Evolutionary conservation across 2,329 filamentous ascomycete species (phyloP).

Genomic region (Calonectria naviculata): DNA sequence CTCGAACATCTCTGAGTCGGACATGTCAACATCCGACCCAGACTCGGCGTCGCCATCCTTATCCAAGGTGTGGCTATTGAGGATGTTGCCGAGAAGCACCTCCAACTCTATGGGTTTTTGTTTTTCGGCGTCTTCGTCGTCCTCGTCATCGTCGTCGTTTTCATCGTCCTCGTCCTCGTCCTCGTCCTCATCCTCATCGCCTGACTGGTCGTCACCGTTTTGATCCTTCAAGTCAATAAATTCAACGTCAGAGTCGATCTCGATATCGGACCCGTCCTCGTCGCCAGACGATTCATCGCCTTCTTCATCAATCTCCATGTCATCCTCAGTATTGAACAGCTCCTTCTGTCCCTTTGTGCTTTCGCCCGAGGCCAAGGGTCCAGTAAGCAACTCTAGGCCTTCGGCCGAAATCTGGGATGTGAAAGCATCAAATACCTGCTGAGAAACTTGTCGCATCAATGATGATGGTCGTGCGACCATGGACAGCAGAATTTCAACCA

Average conservation of each 20-base stretch:
- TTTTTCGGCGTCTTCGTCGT: slow-evolving; percentile 56
- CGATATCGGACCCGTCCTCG: slow-evolving; percentile 55
- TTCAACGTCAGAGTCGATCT: slow-evolving; percentile 63
- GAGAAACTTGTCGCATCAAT: slow-evolving; percentile 85
- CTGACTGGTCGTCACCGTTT: slow-evolving; percentile 53
- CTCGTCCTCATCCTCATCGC: slow-evolving; percentile 56
- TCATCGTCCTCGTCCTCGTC: slow-evolving; percentile 52
- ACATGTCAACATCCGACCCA: slow-evolving; percentile 84
- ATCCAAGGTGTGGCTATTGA: slow-evolving; percentile 76
- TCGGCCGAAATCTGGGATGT: slow-evolving; percentile 78
- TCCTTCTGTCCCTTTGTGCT: slow-evolving; percentile 86
- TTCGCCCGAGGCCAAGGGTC: slow-evolving; percentile 83
- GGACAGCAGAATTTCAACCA: slow-evolving; percentile 91
- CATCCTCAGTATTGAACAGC: slow-evolving; percentile 79
- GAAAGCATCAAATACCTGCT: slow-evolving; percentile 89
- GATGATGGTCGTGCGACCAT: slow-evolving; percentile 88
- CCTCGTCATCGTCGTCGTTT: slow-evolving; percentile 56
- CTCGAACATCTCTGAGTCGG: slow-evolving; percentile 94
- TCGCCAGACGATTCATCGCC: slow-evolving; percentile 49
- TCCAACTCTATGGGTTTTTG: slow-evolving; percentile 68
- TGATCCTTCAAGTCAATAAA: slow-evolving; percentile 57
- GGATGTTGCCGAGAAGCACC: slow-evolving; percentile 79
- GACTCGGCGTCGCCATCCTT: slow-evolving; percentile 67
- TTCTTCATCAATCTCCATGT: slow-evolving; percentile 61
- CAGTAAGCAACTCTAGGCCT: slow-evolving; percentile 73